These are phyloP conservation scores for Cadophora malorum DNA, from an alignment of 2,329 filamentous ascomycete species.

Conservation along the genomic window DNA sequence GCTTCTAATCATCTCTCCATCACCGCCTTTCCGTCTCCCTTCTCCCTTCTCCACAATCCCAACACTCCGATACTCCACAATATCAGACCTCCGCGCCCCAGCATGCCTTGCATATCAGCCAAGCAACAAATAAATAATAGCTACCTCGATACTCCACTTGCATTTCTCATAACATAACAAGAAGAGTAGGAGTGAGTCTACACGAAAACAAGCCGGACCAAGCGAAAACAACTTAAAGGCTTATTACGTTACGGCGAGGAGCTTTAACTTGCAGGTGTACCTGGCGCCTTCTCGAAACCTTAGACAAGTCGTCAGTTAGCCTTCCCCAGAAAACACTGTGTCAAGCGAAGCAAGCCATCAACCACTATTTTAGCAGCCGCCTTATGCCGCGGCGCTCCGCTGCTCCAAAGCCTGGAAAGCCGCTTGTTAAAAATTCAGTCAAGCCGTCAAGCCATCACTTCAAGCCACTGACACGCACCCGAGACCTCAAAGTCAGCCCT, in stretches of 20 bases:
- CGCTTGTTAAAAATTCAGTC: neutral
- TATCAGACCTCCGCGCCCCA: neutral
- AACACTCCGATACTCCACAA: no score
- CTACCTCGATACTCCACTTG: neutral
- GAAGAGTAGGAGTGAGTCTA: neutral
- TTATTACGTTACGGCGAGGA: no score
- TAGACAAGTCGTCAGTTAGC: no score
- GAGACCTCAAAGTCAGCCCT: neutral
- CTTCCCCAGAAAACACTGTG: no score
- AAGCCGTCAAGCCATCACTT: neutral
- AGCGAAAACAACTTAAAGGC: no score
- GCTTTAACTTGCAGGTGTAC: no score
- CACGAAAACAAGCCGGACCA: no score
- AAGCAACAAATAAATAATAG: neutral
- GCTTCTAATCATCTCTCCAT: no score
- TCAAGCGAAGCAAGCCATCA: neutral
- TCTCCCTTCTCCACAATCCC: no score
- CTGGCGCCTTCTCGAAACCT: no score
- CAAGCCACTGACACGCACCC: conserved; percentile 4
- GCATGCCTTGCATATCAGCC: neutral
- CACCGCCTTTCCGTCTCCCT: no score
- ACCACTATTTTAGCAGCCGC: neutral
- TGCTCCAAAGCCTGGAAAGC: neutral
- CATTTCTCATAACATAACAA: neutral
- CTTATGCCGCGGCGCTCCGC: neutral